Evolutionary conservation across 1,284 basidiomycete genomes (phyloP), one percentile per base, ranked within the genome.

Genomic region (Tylopilus sp.): DNA sequence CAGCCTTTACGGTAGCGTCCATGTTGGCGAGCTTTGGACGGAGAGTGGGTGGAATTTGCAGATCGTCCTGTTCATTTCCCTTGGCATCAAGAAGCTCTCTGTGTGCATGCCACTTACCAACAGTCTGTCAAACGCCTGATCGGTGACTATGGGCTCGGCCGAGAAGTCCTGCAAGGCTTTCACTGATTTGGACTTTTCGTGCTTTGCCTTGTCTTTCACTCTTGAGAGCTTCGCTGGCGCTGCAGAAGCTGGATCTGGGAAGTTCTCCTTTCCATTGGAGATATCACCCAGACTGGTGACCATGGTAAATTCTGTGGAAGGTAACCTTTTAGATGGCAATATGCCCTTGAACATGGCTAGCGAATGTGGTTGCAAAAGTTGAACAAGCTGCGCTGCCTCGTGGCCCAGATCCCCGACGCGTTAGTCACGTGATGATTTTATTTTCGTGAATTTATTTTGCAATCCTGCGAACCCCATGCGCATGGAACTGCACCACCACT

Each of bases 1-100:
- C 87, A 3, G 87, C 87, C 61, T 93, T 93, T 34, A 94, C 90
- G 2, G 83, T 81, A 0, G 82, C 71, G 53, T 90, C 89, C 78
- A 94, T 88, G 19, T 79, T 79, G 34, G 76, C 72, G 6, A 94
- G 78, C 67, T 91, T 91, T 2, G 83, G 82, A 11, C 90, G 78
- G 15, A 92, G 71, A 10, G 79, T 81, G 1, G 78, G 69, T 4
- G 91, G 90, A 31, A 93, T 91, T 70, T 94, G 89, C 39, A 92
- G 79, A 47, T 91, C 86, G 63, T 92, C 86, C 89, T 92, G 59
- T 46, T 36, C 30, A 30, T 21, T 28, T 5, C 9, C 23, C 44
- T 51, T 15, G 52, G 44, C 42, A 46, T 44, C 42, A 10, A 13
- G 34, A 33, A 16, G 10, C 29, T 9, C 41, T 30, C 37, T 28